Percentiles rank a stretch among this genome's conserved stretches.
These are phyloP conservation scores for Blastobotrys malaysiensis DNA, from an alignment of 1,139 yeast genomes.

Conservation along the genomic window DNA sequence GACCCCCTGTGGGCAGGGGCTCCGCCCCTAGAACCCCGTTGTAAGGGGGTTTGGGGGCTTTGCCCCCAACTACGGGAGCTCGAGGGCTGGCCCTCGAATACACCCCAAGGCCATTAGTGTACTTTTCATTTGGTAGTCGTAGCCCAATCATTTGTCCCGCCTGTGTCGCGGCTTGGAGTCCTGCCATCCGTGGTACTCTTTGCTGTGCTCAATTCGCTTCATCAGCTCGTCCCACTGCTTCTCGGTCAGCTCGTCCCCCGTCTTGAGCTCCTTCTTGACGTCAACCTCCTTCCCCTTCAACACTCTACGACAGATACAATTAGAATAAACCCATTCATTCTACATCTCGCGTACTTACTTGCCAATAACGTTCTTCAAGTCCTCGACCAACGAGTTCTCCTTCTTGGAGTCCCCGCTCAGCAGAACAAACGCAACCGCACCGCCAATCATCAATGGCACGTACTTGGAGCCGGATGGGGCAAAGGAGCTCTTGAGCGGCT, in stretches of 20 bases:
- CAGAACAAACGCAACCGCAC: not conserved
- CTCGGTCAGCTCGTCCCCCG: slow-evolving; percentile 16
- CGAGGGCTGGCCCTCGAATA: no score
- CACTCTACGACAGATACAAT: slow-evolving; percentile 8
- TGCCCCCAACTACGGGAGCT: no score
- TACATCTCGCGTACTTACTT: slow-evolving; percentile 14
- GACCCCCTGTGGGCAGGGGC: no score
- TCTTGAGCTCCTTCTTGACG: slow-evolving; percentile 14
- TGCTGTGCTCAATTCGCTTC: slow-evolving; percentile 14
- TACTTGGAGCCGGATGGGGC: not conserved
- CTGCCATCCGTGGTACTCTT: slow-evolving; percentile 1
- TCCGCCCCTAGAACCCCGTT: no score
- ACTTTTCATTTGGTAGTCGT: no score
- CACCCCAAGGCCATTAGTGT: no score
- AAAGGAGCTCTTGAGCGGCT: slow-evolving; percentile 4
- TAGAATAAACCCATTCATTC: not conserved
- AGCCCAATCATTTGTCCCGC: no score
- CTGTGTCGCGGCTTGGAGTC: no score
- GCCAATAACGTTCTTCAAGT: slow-evolving; percentile 15
- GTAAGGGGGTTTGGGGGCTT: no score
- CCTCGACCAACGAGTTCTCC: slow-evolving; percentile 7
- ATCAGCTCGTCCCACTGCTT: slow-evolving; percentile 17
- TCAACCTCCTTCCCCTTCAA: slow-evolving; percentile 17
- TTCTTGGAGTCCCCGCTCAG: not conserved
- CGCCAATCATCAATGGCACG: not conserved